phyloP scores from a whole-genome alignment of 345 rosid species.

The Lagerstroemia speciosa region DNA sequence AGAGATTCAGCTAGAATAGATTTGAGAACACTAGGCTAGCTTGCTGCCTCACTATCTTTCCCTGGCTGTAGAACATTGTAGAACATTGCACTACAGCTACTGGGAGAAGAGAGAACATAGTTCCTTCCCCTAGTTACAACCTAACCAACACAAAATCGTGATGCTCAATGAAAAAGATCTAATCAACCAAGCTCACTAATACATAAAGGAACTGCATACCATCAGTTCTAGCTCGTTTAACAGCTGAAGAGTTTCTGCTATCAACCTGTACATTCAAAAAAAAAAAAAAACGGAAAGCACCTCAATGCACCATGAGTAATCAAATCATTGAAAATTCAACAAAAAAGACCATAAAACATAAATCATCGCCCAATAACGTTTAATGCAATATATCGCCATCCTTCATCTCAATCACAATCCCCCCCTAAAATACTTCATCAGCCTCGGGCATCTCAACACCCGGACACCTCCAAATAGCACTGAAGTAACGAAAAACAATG shows the following conservation, averaged over 20 bases:
- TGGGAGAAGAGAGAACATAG: not conserved
- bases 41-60: too few species aligned
- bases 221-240: conserved; percentile 98
- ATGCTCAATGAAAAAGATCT: not conserved
- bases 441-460: too few species aligned
- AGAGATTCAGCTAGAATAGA: too few species aligned
- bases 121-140: not conserved
- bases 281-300: too few species aligned
- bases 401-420: not conserved
- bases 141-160: not conserved
- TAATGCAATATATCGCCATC: not conserved
- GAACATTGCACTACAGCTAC: not conserved
- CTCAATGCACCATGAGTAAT: not conserved
- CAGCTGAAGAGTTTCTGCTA: conserved; percentile 87
- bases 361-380: not conserved
- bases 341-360: not conserved
- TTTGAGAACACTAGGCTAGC: too few species aligned
- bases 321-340: not conserved
- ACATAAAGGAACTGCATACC: conserved; percentile 30
- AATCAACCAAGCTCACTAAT: not conserved
- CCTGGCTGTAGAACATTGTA: too few species aligned
- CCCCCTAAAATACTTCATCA: too few species aligned
- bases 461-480: too few species aligned
- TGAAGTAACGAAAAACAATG: too few species aligned
- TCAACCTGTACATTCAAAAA: conserved; percentile 50